Evolutionary conservation across 495 filamentous ascomycete species (phyloP).

Genomic region (Tuber borchii): DNA sequence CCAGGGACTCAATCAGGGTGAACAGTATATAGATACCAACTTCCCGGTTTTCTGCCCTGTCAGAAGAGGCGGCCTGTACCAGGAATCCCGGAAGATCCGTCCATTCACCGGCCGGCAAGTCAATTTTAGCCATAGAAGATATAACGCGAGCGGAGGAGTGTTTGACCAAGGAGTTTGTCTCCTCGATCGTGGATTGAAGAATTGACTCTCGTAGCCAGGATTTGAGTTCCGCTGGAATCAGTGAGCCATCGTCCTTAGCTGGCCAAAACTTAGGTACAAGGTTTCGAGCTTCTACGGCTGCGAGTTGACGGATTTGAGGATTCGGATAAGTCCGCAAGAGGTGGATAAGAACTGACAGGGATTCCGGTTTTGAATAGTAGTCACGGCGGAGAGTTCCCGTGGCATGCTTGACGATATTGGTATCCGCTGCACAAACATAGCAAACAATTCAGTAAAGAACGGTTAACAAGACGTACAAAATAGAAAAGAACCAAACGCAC

Average conservation of each 20-base stretch:
- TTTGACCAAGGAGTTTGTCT: slow-evolving; percentile 64
- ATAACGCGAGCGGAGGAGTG: slow-evolving; percentile 85
- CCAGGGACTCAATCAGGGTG: slow-evolving; percentile 79
- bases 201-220: slow-evolving; percentile 70
- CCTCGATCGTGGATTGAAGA: slow-evolving; percentile 70
- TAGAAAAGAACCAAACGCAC: slow-evolving; percentile 48
- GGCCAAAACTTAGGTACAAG: slow-evolving; percentile 82
- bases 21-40: slow-evolving; percentile 89
- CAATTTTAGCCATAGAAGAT: slow-evolving; percentile 74
- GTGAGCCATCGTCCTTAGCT: slow-evolving; percentile 33
- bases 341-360: slow-evolving; percentile 75
- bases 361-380: slow-evolving; percentile 78
- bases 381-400: slow-evolving; percentile 85
- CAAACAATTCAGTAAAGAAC: slow-evolving; percentile 12
- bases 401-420: slow-evolving; percentile 74
- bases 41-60: slow-evolving; percentile 70
- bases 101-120: slow-evolving; percentile 85
- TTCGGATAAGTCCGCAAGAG: slow-evolving; percentile 69
- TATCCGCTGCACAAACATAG: slow-evolving; percentile 54
- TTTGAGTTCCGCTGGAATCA: slow-evolving; percentile 52
- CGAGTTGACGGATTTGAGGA: slow-evolving; percentile 70
- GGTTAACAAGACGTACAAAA: not conserved
- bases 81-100: slow-evolving; percentile 68
- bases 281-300: slow-evolving; percentile 77
- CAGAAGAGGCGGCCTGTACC: slow-evolving; percentile 62